phyloP scores from a whole-genome alignment of 2,329 filamentous ascomycete genomes.

The Sporothrix euskadiensis region DNA sequence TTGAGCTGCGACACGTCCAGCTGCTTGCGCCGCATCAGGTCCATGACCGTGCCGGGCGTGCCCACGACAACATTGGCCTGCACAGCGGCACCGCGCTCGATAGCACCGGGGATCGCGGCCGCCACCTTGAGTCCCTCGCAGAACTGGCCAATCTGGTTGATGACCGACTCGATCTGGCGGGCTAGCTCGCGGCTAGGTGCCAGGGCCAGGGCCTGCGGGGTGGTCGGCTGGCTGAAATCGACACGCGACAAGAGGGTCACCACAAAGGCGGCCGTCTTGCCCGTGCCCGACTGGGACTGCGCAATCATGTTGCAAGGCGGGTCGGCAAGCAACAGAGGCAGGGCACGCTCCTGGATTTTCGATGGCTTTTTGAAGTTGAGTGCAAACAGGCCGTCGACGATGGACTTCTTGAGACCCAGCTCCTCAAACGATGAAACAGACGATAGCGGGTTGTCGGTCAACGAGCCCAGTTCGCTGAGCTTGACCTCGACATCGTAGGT shows the following conservation, averaged over 20 bases:
- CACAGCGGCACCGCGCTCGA: constrained; percentile 67
- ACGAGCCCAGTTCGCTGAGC: constrained; percentile 82
- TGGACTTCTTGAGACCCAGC: constrained; percentile 69
- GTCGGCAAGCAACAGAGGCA: constrained; percentile 82
- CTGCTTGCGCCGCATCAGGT: constrained; percentile 75
- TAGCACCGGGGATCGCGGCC: constrained; percentile 78
- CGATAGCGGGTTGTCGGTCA: constrained; percentile 82
- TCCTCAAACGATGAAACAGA: constrained; percentile 83
- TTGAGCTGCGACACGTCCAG: constrained; percentile 72
- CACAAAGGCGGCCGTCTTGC: constrained; percentile 96
- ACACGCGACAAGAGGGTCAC: constrained; percentile 87
- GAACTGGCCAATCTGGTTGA: constrained; percentile 81
- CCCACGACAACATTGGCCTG: constrained; percentile 82
- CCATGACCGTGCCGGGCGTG: constrained; percentile 89
- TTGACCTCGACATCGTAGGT: constrained; percentile 91
- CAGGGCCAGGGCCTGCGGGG: constrained; percentile 83
- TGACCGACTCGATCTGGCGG: constrained; percentile 86
- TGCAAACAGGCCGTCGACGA: constrained; percentile 73
- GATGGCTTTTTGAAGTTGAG: constrained; percentile 94
- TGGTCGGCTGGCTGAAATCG: constrained; percentile 66
- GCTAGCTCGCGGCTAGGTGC: constrained; percentile 94
- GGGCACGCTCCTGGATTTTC: constrained; percentile 94
- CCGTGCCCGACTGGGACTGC: constrained; percentile 98
- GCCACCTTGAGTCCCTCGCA: constrained; percentile 73
- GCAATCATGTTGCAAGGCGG: constrained; percentile 95